A percentile compares a stretch with the other conserved stretches of the same genome.
These are phyloP conservation scores for Hortiboletus campestris DNA, from an alignment of 768 basidiomycete species.

Conservation along the genomic window DNA sequence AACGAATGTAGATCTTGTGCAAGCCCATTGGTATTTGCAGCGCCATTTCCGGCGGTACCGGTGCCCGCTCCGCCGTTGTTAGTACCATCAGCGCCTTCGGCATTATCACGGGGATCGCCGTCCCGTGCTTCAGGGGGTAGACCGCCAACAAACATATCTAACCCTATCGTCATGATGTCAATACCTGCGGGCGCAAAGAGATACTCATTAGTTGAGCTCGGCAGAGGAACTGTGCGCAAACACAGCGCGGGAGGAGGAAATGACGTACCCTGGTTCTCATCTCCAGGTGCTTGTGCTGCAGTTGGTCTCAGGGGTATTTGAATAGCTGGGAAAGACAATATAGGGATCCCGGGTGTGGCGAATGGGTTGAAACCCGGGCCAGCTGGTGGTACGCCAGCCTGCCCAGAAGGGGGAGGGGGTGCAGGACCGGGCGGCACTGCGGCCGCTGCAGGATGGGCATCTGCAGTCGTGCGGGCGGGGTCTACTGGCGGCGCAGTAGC, in stretches of 20 bases:
- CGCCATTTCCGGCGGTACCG: constrained; percentile 17
- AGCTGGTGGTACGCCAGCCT: not conserved
- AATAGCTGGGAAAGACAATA: constrained; percentile 28
- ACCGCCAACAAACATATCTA: constrained; percentile 38
- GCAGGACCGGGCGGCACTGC: not conserved
- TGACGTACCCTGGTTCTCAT: constrained; percentile 19
- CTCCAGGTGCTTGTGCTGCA: constrained; percentile 10
- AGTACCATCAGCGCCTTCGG: constrained; percentile 1
- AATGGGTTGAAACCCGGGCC: constrained; percentile 22
- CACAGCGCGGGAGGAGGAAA: not conserved
- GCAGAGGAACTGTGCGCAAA: constrained; percentile 14
- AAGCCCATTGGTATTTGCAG: constrained; percentile 17
- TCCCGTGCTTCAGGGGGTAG: constrained; percentile 11
- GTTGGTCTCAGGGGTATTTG: constrained; percentile 23
- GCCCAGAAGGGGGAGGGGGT: constrained; percentile 4
- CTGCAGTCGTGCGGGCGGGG: not conserved
- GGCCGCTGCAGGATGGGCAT: not conserved
- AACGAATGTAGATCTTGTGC: constrained; percentile 26
- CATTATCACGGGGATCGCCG: constrained; percentile 9
- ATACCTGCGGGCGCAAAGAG: constrained; percentile 9
- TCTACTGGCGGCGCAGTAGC: constrained; percentile 1
- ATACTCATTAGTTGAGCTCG: constrained; percentile 19
- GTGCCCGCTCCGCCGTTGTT: not conserved
- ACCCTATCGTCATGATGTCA: constrained; percentile 38
- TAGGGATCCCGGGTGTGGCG: constrained; percentile 22